Base-by-base conservation (phyloP, 2,329 filamentous ascomycete species). In the Talaromyces sp. region DNA sequence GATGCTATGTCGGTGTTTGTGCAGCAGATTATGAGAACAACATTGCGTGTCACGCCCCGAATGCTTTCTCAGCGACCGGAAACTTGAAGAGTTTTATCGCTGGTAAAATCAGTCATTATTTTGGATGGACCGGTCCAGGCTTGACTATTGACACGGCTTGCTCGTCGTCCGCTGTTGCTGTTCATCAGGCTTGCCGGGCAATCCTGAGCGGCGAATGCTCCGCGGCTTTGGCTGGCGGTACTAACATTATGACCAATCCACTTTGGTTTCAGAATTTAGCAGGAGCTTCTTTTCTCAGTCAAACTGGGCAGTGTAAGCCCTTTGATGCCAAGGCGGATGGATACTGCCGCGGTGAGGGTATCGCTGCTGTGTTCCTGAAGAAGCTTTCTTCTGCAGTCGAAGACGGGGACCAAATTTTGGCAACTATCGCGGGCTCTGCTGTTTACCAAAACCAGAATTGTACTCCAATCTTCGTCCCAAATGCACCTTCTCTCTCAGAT, bases 331-430 rank as follows among this genome's bases (percentile, higher is more conserved):
- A 68, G 0, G 84, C 80, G 0, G 72, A 83, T 67, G 84, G 83
- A 4, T 84, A 79, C 70, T 83, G 77, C 35, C 77, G 83, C 1
- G 83, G 81, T 8, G 85, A 87, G 60, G 84, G 83, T 2, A 72
- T 84, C 14, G 79, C 78, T 0, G 72, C 76, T 0, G 67, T 87
- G 0, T 72, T 86, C 0, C 65, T 88, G 0, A 87, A 87, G 70
- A 75, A 71, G 71, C 75, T 71, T 1, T 72, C 69, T 2, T 70
- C 77, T 0, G 86, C 85, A 0, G 59, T 86, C 1, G 69, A 52
- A 0, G 79, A 82, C 65, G 76, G 75, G 1, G 80, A 83, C 62
- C 67, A 73, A 2, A 78, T 83, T 4, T 48, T 71, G 79, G 31
- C 74, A 72, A 31, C 74, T 7, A 73, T 77, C 16, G 69, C 73